phyloP scores from a whole-genome alignment of 805 yeast genomes.

The Cyberlindnera bimundalis region DNA sequence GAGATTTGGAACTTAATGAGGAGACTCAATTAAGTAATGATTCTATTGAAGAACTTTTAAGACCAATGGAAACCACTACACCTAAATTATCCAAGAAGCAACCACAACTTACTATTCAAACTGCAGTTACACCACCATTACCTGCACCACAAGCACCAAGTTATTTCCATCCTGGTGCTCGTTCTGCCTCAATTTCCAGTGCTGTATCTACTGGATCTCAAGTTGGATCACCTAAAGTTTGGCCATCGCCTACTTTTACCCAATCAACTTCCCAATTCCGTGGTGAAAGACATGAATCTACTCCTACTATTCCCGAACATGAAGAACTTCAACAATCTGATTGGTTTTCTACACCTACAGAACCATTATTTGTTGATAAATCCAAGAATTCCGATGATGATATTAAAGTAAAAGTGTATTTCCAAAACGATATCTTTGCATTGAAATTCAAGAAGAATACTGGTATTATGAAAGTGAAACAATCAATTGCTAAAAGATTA shows the following conservation, averaged over 20 bases:
- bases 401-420: constrained; percentile 24
- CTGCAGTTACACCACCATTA: constrained; percentile 26
- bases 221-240: constrained; percentile 17
- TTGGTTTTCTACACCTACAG: constrained; percentile 17
- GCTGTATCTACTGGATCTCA: constrained; percentile 2
- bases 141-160: constrained; percentile 17
- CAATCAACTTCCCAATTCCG: constrained; percentile 4
- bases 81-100: constrained; percentile 1
- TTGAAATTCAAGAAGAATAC: constrained; percentile 13
- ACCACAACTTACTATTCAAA: constrained; percentile 21
- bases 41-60: constrained; percentile 21
- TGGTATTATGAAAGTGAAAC: constrained; percentile 12
- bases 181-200: constrained; percentile 2
- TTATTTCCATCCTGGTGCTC: background rate
- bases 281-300: constrained; percentile 8
- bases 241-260: constrained; percentile 24
- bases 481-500: constrained; percentile 24
- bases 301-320: constrained; percentile 14
- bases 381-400: background rate
- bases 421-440: constrained; percentile 28
- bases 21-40: constrained; percentile 19
- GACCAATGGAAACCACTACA: constrained; percentile 21
- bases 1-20: constrained; percentile 29
- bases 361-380: constrained; percentile 10
- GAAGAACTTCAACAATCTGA: constrained; percentile 7